Evolutionary conservation across 768 basidiomycete genomes (phyloP), one percentile per base, ranked within the genome.

Genomic region (Mycena albidolilacea): DNA sequence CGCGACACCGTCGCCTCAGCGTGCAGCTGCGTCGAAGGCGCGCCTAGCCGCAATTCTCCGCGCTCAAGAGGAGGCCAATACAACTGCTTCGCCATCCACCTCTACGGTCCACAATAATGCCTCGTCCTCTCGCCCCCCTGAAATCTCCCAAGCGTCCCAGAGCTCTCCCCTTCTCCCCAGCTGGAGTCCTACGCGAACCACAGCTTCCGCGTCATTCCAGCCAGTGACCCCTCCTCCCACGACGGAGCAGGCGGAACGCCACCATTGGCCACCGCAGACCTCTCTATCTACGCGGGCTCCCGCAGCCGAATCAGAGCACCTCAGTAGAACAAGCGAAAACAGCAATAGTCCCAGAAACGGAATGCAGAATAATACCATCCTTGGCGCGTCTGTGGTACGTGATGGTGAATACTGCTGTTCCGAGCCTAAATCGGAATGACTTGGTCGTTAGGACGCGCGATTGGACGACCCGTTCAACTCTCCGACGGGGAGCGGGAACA

Each of bases 401-500:
- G 64, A 60, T 37, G 55, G 57, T 3, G 21, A 23, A 54, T 11
- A 39, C 35, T 39, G 65, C 54, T 69, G 60, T 11, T n/a, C 48
- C 19, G 48, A 63, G 43, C 44, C 39, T 68, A 68, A 67, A 55
- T 60, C 43, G 69, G 64, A 41, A 19, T 73, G 38, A n/a, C 14
- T 54, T 64, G 61, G 65, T 75, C 52, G 66, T 75, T 55, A 75
- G 73, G 69, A 58, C 14, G 61, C 30, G 62, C 69, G 48, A 69
- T 67, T 67, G 70, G 65, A 67, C 41, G 71, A 63, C 50, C 71
- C 59, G 5, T 67, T 67, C 37, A n/a, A 23, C 52, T 66, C 46
- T 70, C 73, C 73, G 73, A 54, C 73, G 73, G 73, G 70, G 66
- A 75, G 66, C 37, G 73, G 70, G 66, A 75, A 61, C 43, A 7